A percentile compares a stretch with the other conserved stretches of the same genome.
These are phyloP conservation scores for Lepidium campestre DNA, from an alignment of 441 rosid species.

Conservation along the genomic window DNA sequence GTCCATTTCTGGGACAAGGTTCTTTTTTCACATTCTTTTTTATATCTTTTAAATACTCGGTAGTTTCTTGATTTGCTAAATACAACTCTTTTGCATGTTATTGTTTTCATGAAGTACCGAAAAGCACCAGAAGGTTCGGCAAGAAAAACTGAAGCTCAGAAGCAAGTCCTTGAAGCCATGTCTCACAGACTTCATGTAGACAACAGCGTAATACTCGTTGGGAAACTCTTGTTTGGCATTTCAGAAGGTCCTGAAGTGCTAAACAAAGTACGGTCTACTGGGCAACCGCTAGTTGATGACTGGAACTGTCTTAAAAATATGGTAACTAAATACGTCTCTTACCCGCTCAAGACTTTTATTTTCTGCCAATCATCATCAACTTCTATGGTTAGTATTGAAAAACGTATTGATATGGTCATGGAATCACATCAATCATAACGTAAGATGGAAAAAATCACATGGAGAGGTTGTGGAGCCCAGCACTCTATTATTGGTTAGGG, in stretches of 20 bases:
- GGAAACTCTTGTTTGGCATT: constrained; percentile 77
- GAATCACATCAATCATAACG: not conserved
- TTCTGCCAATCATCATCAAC: constrained; percentile 3
- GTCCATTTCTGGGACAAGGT: constrained; percentile 92
- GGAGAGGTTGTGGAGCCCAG: constrained; percentile 8
- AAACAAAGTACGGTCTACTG: constrained; percentile 49
- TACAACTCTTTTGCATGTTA: constrained; percentile 1
- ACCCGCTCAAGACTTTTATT: not conserved
- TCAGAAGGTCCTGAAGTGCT: constrained; percentile 53
- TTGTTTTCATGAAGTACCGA: constrained; percentile 50
- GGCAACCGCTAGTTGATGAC: constrained; percentile 85
- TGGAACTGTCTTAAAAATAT: constrained; percentile 79
- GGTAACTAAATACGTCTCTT: constrained; percentile 33
- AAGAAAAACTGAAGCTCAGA: constrained; percentile 68
- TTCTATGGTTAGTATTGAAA: not conserved
- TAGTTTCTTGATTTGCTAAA: not conserved
- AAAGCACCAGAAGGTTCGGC: constrained; percentile 85
- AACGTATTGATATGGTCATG: not conserved
- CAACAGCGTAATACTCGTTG: constrained; percentile 61
- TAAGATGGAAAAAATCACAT: constrained; percentile 1
- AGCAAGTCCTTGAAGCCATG: constrained; percentile 81
- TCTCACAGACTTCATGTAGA: constrained; percentile 83
- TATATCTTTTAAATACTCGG: not conserved
- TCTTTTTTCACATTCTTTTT: not conserved
- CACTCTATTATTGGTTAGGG: not conserved